These are phyloP conservation scores for Herpotrichia juniperi DNA, from an alignment of 2,329 filamentous ascomycete species.

Conservation along the genomic window DNA sequence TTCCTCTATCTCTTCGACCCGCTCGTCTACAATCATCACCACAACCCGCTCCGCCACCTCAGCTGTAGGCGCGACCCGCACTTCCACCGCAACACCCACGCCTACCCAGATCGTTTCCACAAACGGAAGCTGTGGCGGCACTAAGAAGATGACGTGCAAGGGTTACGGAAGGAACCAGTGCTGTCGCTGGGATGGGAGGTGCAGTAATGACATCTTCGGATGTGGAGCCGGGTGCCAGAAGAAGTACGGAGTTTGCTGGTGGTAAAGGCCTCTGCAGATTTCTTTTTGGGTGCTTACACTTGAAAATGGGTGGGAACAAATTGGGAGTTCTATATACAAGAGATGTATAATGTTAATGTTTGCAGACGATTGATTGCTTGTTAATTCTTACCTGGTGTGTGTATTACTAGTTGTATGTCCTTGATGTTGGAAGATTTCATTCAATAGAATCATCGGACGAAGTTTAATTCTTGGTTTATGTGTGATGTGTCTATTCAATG, in stretches of 20 bases:
- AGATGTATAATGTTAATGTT: too few relatives aligned
- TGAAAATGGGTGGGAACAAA: too few relatives aligned
- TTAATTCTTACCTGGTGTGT: background rate
- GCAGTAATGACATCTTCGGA: slow-evolving; percentile 25
- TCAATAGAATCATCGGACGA: too few relatives aligned
- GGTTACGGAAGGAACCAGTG: slow-evolving; percentile 33
- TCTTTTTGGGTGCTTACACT: too few relatives aligned
- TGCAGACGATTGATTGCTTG: too few relatives aligned
- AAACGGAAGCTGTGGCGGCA: slow-evolving; percentile 34
- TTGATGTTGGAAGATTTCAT: too few relatives aligned
- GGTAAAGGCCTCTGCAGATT: background rate
- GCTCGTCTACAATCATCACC: background rate
- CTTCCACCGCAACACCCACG: slow-evolving; percentile 18
- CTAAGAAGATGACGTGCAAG: slow-evolving; percentile 29
- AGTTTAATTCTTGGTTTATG: too few relatives aligned
- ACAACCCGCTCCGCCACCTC: slow-evolving; percentile 14
- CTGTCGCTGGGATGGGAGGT: slow-evolving; percentile 31
- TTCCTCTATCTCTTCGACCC: background rate
- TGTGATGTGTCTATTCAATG: too few relatives aligned
- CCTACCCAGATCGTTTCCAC: slow-evolving; percentile 22
- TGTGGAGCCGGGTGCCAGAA: slow-evolving; percentile 36
- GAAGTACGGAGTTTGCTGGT: slow-evolving; percentile 35
- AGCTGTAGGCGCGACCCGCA: slow-evolving; percentile 21
- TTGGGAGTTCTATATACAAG: too few relatives aligned
- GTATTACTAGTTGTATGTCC: background rate